These are phyloP conservation scores for Rhodotorula babjevae DNA, from an alignment of 768 basidiomycete species.

Conservation along the genomic window DNA sequence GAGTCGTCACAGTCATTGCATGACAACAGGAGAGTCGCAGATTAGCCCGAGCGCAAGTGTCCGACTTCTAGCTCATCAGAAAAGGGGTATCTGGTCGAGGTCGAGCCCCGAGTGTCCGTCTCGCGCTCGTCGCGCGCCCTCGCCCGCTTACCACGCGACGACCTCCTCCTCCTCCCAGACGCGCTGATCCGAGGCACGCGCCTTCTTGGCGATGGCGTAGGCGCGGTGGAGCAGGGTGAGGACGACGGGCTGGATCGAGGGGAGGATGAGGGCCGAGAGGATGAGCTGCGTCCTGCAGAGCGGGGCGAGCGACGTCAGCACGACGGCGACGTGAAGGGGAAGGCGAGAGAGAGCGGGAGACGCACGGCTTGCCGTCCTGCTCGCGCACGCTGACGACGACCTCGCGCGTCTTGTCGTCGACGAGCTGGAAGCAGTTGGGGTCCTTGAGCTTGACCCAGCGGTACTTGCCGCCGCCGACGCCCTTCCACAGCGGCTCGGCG, in stretches of 20 bases:
- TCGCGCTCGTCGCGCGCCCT: too few species aligned
- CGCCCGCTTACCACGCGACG: neutral
- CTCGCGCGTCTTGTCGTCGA: slow-evolving; percentile 14
- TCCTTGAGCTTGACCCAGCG: slow-evolving; percentile 3
- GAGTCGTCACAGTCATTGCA: too few species aligned
- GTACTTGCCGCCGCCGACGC: slow-evolving; percentile 8
- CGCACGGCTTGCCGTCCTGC: slow-evolving; percentile 3
- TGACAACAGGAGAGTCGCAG: too few species aligned
- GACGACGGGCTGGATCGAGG: slow-evolving; percentile 16
- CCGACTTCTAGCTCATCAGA: too few species aligned
- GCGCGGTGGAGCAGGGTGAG: slow-evolving; percentile 11
- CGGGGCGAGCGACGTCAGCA: neutral
- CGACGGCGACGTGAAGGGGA: too few species aligned
- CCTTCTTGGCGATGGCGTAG: neutral
- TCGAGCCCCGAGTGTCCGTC: too few species aligned
- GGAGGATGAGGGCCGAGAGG: slow-evolving; percentile 13
- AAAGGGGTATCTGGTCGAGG: too few species aligned
- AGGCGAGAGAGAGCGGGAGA: neutral
- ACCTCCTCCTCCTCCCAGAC: slow-evolving; percentile 17
- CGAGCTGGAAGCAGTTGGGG: neutral
- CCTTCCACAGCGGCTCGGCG: slow-evolving; percentile 5
- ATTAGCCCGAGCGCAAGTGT: too few species aligned
- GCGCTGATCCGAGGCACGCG: neutral
- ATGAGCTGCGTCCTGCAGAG: slow-evolving; percentile 5
- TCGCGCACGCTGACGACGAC: slow-evolving; percentile 5